Evolutionary conservation across 805 yeast genomes (phyloP).

Genomic region (Starmerella vitae): DNA sequence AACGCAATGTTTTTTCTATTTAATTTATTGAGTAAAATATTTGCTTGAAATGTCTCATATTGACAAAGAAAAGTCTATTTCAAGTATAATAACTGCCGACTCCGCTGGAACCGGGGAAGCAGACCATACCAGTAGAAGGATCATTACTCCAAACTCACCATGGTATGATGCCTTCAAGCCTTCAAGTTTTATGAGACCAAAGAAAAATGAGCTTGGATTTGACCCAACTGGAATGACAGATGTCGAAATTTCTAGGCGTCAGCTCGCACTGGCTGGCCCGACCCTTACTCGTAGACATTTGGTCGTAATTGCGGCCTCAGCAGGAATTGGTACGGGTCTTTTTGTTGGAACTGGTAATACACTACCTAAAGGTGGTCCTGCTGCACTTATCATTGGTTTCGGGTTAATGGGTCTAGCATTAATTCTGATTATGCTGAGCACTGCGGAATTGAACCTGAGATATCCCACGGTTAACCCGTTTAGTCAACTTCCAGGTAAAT

Average conservation of each 20-base stretch:
- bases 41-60: too few species aligned
- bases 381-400: slow-evolving; percentile 45
- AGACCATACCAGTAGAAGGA: neutral
- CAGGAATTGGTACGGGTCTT: slow-evolving; percentile 71
- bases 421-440: slow-evolving; percentile 50
- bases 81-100: too few species aligned
- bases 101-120: neutral
- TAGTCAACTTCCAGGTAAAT: slow-evolving; percentile 50
- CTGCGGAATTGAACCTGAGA: slow-evolving; percentile 58
- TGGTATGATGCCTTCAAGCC: slow-evolving; percentile 13
- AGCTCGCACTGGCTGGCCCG: slow-evolving; percentile 31
- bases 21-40: too few species aligned
- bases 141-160: slow-evolving; percentile 15
- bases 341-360: slow-evolving; percentile 66
- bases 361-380: slow-evolving; percentile 52
- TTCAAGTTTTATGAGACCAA: slow-evolving; percentile 33
- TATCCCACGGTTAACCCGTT: slow-evolving; percentile 55
- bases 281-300: slow-evolving; percentile 35
- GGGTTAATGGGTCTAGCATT: slow-evolving; percentile 58
- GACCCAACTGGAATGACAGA: slow-evolving; percentile 14
- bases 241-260: slow-evolving; percentile 33
- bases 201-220: slow-evolving; percentile 25
- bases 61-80: too few species aligned
- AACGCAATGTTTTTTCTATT: too few species aligned
- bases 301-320: slow-evolving; percentile 67